Evolutionary conservation across 148 eudicot species (phyloP), one percentile per base, ranked within the genome.

Genomic region (Amaranthus hypochondriacus): DNA sequence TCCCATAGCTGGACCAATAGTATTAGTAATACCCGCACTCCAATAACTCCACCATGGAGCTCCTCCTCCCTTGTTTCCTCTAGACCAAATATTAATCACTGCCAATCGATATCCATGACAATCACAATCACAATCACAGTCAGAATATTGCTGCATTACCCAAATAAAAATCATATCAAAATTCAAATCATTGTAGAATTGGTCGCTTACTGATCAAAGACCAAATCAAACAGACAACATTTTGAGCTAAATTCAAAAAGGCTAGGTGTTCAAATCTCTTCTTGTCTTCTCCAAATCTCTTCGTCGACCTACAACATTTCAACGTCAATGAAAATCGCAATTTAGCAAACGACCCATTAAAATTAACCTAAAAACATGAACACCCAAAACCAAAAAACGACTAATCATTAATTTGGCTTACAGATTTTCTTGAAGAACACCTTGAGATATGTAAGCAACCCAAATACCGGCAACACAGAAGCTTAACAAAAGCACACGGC

Each of bases 1-100:
- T 18, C 99, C 97, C 99, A 95, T 92, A 56, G 99, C 99, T 0
- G 99, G 99, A n/a, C 99, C 99, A 75, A 95, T 92, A 0, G 99
- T 88, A 77, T 95, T 95, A 47, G 99, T 95, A 73, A 95, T 90
- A 48, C 99, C 96, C 11, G 97, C 99, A 89, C 99, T 88, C 97
- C 99, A 92, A 74, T 86, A 95, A 83, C 94, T 92, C 96, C 96
- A 92, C 97, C 94, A 92, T 14, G 96, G 96, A 77, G 99, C 97
- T 81, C 92, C 96, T 15, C 92, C 96, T 14, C 85, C 90, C 69
- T 77, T 72, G 66, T 82, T 86, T 57, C 90, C 84, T 67, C 86
- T 82, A 0, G 92, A 83, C 96, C 99, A 95, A 47, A 95, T 68
- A 73, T 75, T 87, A 68, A 90, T 77, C 97, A 95, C 99, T 95